Base-by-base conservation (phyloP, 495 filamentous ascomycete genomes). In the Sordaria brevicollis region DNA sequence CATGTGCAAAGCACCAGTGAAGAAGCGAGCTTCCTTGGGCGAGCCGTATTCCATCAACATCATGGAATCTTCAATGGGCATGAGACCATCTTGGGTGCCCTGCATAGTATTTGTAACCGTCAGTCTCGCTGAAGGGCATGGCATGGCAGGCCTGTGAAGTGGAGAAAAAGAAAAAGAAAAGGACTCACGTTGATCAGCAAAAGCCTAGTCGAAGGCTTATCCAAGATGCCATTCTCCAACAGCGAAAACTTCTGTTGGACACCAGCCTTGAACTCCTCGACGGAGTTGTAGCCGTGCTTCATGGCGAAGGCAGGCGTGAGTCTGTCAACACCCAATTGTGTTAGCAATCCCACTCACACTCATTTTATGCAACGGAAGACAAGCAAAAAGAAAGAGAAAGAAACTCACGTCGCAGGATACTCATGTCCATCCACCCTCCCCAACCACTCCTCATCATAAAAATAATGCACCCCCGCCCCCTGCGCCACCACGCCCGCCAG, bases 61-160 rank as follows among this genome's bases (percentile, higher is more conserved):
- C 76, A 86, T 87, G 70, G 84, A 93, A 76, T 93, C 91, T 73
- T 93, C 91, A 69, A 93, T 90, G 0, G 91, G 92, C 79, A 92
- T 91, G 65, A 93, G 83, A 8, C 89, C 90, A 71, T 92, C 90
- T 37, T 86, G 81, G 9, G 85, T 86, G 13, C 91, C 90, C 86
- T 90, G 35, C n/a, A 38, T 6, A 2, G n/a, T n/a, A n/a, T n/a
- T 39, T 33, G 71, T 77, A 39, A 76, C 75, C 62, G 69, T 67
- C 11, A 25, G 37, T 43, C n/a, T n/a, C n/a, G n/a, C n/a, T n/a
- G n/a, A n/a, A n/a, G n/a, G n/a, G n/a, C n/a, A n/a, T n/a, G n/a
- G n/a, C n/a, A n/a, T 17, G 33, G 41, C 35, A 43, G 67, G 69
- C 35, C 17, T 3, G 19, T 25, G 10, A 68, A 39, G 1, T 37